Evolutionary conservation across 345 rosid species (phyloP).

Genomic region (Ricinus communis): DNA sequence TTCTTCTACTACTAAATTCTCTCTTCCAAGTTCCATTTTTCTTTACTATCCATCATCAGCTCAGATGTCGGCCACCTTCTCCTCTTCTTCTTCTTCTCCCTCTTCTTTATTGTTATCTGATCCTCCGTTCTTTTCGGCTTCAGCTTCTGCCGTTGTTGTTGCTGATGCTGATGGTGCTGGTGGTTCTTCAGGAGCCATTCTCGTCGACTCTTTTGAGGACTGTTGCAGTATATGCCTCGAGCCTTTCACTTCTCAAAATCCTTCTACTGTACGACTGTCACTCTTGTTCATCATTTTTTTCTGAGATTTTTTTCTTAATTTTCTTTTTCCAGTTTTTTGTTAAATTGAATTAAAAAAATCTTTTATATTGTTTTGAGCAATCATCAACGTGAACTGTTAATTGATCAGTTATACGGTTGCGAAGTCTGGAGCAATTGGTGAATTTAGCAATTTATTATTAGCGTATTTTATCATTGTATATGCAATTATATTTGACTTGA

Average conservation of each 20-base stretch:
- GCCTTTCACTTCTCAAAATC: conserved; percentile 61
- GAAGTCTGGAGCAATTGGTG: no score
- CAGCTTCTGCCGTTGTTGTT: not conserved
- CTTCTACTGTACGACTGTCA: conserved; percentile 51
- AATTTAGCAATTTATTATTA: no score
- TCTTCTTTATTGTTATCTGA: conserved; percentile 24
- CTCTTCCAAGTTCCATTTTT: not conserved
- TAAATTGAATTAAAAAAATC: no score
- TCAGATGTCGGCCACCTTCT: conserved; percentile 19
- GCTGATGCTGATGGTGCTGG: not conserved
- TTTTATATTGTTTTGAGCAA: no score
- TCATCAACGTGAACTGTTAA: no score
- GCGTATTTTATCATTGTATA: no score
- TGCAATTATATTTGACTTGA: no score
- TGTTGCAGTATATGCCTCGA: conserved; percentile 92
- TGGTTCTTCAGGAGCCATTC: conserved; percentile 23
- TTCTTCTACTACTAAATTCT: conserved; percentile 1
- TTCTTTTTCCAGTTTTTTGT: no score
- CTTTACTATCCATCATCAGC: conserved; percentile 2
- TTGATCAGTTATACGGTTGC: no score
- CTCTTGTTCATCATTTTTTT: not conserved
- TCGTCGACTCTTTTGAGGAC: conserved; percentile 58
- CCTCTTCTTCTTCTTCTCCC: conserved; percentile 28
- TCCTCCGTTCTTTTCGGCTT: conserved; percentile 15
- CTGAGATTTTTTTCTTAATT: not conserved